Conservation (phyloP, 78 protist species). For the Guillardia theta region DNA sequence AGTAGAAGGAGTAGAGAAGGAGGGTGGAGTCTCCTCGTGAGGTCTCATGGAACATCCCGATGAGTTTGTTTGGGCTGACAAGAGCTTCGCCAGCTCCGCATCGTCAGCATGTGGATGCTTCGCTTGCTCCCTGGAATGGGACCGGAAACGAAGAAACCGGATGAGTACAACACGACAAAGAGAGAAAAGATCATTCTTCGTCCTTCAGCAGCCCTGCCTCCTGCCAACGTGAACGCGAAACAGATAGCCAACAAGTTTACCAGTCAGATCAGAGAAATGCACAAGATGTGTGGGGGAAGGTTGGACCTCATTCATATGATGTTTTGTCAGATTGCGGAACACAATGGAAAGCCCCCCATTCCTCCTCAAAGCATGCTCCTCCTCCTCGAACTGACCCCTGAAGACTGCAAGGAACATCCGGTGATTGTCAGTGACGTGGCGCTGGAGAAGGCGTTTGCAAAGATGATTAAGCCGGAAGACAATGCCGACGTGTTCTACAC, state of each 20-base stretch:
- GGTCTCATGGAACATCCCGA: no score
- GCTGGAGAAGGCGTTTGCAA: background rate
- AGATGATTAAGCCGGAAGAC: background rate
- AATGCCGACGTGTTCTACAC: background rate
- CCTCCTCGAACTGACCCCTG: background rate
- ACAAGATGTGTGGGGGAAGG: background rate
- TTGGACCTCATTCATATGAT: background rate
- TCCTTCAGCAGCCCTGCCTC: background rate
- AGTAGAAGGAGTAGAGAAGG: no score
- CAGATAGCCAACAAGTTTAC: background rate
- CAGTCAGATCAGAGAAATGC: background rate
- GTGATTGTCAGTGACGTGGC: background rate
- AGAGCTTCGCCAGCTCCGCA: no score
- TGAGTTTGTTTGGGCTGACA: no score
- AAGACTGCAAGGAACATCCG: background rate
- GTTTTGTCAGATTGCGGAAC: background rate
- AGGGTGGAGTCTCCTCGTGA: no score
- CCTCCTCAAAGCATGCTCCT: background rate
- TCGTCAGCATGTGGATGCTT: constrained; percentile 29
- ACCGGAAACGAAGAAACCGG: background rate
- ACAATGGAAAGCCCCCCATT: background rate
- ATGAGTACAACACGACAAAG: background rate
- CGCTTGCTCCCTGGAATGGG: constrained; percentile 28
- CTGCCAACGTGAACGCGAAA: background rate
- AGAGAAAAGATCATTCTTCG: background rate